These are phyloP conservation scores for Eucalyptus sp. DNA, from an alignment of 345 rosid species.

Conservation along the genomic window DNA sequence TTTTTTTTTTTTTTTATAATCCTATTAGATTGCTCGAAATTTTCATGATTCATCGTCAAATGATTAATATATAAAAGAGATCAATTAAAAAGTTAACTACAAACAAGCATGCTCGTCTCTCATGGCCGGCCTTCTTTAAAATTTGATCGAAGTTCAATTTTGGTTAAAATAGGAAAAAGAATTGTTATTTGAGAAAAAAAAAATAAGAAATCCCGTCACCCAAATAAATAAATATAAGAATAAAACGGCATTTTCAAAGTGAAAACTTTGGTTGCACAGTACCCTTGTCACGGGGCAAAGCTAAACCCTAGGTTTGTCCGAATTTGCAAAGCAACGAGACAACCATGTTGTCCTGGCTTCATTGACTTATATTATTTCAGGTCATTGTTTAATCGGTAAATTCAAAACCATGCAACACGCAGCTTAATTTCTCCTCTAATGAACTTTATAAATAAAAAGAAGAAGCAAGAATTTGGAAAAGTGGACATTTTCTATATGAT, in stretches of 20 bases:
- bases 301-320: not conserved
- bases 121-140: not conserved
- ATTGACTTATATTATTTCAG: not conserved
- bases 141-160: not conserved
- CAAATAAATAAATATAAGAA: not conserved
- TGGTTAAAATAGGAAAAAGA: not conserved
- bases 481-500: not conserved
- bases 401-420: not conserved
- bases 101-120: accelerated
- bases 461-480: not conserved
- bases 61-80: not conserved
- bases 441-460: not conserved
- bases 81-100: not conserved
- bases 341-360: not conserved
- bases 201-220: not conserved
- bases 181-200: not conserved
- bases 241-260: not conserved
- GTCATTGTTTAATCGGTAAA: not conserved
- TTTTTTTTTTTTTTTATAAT: not conserved
- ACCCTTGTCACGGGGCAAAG: not conserved
- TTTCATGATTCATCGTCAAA: accelerated
- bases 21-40: not conserved
- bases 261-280: not conserved
- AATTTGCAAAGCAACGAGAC: not conserved
- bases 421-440: not conserved